A percentile compares a stretch with the other conserved stretches of the same genome.
Conservation (phyloP, 1,284 basidiomycete species). For the Trametes sp. region DNA sequence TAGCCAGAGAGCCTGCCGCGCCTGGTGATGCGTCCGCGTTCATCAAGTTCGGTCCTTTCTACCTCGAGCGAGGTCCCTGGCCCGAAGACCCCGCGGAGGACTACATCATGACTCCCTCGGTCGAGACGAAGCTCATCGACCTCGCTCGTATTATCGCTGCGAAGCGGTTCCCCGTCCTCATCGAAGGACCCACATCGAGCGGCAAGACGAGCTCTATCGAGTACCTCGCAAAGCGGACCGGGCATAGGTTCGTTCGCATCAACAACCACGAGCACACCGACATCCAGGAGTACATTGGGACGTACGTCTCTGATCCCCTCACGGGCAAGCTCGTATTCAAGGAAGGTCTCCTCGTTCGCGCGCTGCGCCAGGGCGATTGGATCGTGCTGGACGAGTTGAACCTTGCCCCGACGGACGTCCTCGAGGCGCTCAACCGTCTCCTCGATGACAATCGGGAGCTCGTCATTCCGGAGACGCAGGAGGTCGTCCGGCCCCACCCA, state of each 20-base stretch:
- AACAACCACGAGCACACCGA: slow-evolving; percentile 99
- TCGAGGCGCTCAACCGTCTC: slow-evolving; percentile 96
- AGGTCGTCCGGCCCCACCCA: slow-evolving; percentile 93
- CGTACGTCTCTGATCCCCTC: slow-evolving; percentile 92
- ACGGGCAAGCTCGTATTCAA: slow-evolving; percentile 95
- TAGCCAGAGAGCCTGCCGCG: slow-evolving; percentile 71
- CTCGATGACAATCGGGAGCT: slow-evolving; percentile 98
- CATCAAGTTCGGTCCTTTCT: slow-evolving; percentile 92
- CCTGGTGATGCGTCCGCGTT: slow-evolving; percentile 66
- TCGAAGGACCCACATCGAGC: slow-evolving; percentile 97
- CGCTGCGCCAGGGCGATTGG: slow-evolving; percentile 94
- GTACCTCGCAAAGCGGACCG: slow-evolving; percentile 93
- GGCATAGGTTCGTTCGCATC: slow-evolving; percentile 97
- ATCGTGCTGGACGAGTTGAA: slow-evolving; percentile 99
- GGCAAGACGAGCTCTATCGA: slow-evolving; percentile 98
- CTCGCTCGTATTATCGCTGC: slow-evolving; percentile 92
- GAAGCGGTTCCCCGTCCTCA: slow-evolving; percentile 92
- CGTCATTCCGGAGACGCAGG: slow-evolving; percentile 95
- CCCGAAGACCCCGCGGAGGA: slow-evolving; percentile 71
- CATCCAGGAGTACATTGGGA: slow-evolving; percentile 98
- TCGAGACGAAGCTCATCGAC: slow-evolving; percentile 94
- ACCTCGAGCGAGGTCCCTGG: slow-evolving; percentile 82
- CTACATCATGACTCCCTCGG: slow-evolving; percentile 96
- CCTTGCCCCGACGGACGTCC: slow-evolving; percentile 96
- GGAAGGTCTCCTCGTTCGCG: slow-evolving; percentile 94